Evolutionary conservation across 371 early-diverging fungal species (phyloP), one percentile per base, ranked within the genome.

Genomic region (Rhizopus arrhizus): DNA sequence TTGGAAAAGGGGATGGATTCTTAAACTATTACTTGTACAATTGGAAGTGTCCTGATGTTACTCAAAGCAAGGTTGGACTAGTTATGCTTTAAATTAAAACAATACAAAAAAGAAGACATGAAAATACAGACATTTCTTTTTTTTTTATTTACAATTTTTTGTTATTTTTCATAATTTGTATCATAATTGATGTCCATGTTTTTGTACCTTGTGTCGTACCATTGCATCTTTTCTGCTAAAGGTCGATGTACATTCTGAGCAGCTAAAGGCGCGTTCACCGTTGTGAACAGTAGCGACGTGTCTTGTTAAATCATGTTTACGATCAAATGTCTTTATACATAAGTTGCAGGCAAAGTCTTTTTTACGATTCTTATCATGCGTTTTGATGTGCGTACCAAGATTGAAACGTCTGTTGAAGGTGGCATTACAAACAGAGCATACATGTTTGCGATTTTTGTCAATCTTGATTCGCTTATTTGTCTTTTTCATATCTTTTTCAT

Each of bases 11-110:
- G 42, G 96, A 97, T 66, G 99, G 99, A 4, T 77, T 81, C 62
- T 79, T 98, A 58, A 90, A 96, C 74, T 98, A 91, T 70, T 98
- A 98, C 70, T 70, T 97, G 64, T 98, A 93, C 81, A 98, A 98
- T 80, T 98, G 93, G 88, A 79, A 83, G 62, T 90, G 91, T 53
- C 85, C 85, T 56, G 82, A 81, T 36, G 69, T 96, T 15, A 72
- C 73, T 15, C 67, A 80, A 33, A 69, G 80, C 36, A 87, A 95
- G 71, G 77, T 96, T 53, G 96, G 94, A 36, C 70, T 96, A 62
- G 94, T 96, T 36, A 92, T 92, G 93, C 75, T 92, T 53, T 92
- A 84, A 61, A 55, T 34, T 34, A 7, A 11, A 33, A 97, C 74
- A 51, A 91, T 91, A 70, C 7, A 15, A 45, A 45, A n/a, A n/a